These are phyloP conservation scores for Exobasidium cylindrosporum DNA, from an alignment of 1,284 basidiomycete genomes.

Conservation along the genomic window DNA sequence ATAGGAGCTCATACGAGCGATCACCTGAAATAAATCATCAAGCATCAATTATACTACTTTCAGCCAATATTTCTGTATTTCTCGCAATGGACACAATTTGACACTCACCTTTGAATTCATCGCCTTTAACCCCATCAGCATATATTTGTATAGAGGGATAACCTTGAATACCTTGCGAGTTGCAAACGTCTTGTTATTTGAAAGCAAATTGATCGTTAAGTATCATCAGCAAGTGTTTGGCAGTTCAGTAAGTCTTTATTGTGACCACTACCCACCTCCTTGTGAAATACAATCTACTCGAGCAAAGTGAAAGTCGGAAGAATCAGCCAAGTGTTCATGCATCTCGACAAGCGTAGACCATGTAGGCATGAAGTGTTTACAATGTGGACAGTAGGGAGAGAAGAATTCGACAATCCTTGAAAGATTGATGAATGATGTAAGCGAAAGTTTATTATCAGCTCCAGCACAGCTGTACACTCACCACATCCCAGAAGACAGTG, in stretches of 20 bases:
- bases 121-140: conserved; percentile 2
- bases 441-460: too few species aligned
- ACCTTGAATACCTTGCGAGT: conserved; percentile 2
- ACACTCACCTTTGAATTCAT: conserved; percentile 8
- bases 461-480: background rate
- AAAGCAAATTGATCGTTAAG: background rate
- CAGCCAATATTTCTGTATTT: too few species aligned
- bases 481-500: background rate
- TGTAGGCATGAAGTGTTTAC: conserved; percentile 72
- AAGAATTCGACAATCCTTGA: conserved; percentile 53
- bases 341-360: conserved; percentile 71
- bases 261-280: conserved; percentile 8
- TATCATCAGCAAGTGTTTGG: background rate
- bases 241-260: background rate
- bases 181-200: conserved; percentile 9
- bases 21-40: conserved; percentile 7
- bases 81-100: background rate
- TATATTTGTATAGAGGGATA: conserved; percentile 13
- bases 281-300: conserved; percentile 46
- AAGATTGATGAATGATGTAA: too few species aligned
- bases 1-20: conserved; percentile 6
- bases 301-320: conserved; percentile 44
- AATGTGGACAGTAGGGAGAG: conserved; percentile 74
- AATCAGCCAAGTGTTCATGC: conserved; percentile 62
- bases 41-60: too few species aligned